These are phyloP conservation scores for Myriosclerotinia curreyana DNA, from an alignment of 2,329 filamentous ascomycete genomes.

Conservation along the genomic window DNA sequence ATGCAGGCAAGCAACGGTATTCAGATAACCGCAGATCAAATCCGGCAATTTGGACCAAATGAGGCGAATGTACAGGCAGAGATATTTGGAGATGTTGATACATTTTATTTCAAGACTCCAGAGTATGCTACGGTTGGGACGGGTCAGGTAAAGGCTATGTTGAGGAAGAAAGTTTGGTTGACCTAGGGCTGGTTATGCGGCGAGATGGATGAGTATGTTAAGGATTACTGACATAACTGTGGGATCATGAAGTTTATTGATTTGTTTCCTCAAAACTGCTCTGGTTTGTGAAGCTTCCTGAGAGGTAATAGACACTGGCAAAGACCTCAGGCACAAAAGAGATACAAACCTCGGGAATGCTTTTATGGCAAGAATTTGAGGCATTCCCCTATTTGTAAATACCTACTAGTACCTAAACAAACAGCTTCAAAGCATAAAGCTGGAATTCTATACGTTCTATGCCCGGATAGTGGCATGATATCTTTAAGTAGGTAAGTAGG, in stretches of 20 bases:
- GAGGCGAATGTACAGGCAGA: conserved; percentile 26
- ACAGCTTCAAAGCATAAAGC: no score
- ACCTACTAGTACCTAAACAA: no score
- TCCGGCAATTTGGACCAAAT: conserved; percentile 35
- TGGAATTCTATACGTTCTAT: no score
- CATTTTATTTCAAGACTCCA: conserved; percentile 30
- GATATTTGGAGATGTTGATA: conserved; percentile 31
- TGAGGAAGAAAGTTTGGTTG: conserved; percentile 28
- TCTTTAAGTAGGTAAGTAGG: no score
- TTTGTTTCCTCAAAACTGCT: not conserved
- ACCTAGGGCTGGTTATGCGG: not conserved
- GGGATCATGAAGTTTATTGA: not conserved
- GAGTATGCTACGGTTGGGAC: conserved; percentile 31
- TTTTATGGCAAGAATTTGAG: conserved; percentile 8
- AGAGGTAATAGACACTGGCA: not conserved
- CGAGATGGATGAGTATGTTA: no score
- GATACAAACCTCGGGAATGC: not conserved
- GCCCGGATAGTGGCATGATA: no score
- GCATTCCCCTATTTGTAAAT: not conserved
- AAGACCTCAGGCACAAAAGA: conserved; percentile 7
- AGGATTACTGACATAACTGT: not conserved
- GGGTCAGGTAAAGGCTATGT: conserved; percentile 31
- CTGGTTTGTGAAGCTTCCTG: not conserved
- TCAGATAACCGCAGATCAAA: conserved; percentile 32
- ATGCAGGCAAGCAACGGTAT: conserved; percentile 29